Evolutionary conservation across 495 filamentous ascomycete species (phyloP), one percentile per base, ranked within the genome.

Genomic region (Neurospora hispaniola): DNA sequence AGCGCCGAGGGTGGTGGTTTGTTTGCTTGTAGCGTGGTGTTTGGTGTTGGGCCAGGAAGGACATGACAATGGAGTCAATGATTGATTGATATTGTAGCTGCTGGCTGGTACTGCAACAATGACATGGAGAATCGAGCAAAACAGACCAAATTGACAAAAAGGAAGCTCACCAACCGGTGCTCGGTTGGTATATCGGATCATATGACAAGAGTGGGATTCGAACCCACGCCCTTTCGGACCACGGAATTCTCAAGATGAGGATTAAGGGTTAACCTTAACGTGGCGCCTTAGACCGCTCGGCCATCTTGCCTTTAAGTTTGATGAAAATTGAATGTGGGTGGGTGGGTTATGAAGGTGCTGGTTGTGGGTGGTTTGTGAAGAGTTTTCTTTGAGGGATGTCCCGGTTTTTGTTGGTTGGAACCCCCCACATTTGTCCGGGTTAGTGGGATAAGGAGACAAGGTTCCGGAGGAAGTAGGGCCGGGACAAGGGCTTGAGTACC

Each of bases 201-300:
- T 46, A 4, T n/a, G 78, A 79, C 75, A 75, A 81, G 77, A 80
- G 78, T 81, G 77, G 77, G 79, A 80, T 80, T 81, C 79, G 77
- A 79, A 81, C 79, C 77, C 78, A 78, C 79, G 78, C 78, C 78
- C 78, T 79, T 78, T 81, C 35, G 35, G 35, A 38, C 35, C 35
- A 38, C 35, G 35, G 35, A 38, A 6, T 38, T 38, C 35, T 38
- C 35, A 4, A 38, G 35, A 38, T 4, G 35, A 38, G 35, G 35
- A 38, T 38, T 38, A 38, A 38, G 35, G 35, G 35, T 38, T 38
- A 38, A 38, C 35, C 35, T 38, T 38, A 38, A 38, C 35, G 35
- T 38, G 35, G 35, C 35, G 35, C 35, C 35, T 38, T 38, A 38
- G 35, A 38, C 35, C 35, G 35, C 35, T 38, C 35, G 35, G 35